Evolutionary conservation across 75 land plant genomes (phyloP).

Genomic region (Chamaecyparis obtusa): DNA sequence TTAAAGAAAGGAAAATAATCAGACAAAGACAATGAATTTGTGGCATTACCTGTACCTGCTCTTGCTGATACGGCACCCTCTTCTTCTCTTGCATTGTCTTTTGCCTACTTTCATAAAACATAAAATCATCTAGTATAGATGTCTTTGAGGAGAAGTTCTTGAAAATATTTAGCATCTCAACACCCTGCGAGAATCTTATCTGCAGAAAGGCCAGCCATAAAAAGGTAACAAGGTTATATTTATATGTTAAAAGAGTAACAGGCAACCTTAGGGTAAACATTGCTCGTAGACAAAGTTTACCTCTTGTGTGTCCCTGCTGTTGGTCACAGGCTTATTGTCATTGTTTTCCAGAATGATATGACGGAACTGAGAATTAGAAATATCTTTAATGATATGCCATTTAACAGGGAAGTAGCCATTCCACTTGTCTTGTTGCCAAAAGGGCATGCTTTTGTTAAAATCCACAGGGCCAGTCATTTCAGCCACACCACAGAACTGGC

Average conservation of each 20-base stretch:
- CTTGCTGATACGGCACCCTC: constrained; percentile 25
- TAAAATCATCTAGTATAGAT: constrained; percentile 80
- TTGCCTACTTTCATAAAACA: constrained; percentile 73
- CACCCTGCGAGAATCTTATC: constrained; percentile 68
- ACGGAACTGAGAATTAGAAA: constrained; percentile 58
- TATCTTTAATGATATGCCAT: constrained; percentile 70
- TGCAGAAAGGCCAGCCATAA: constrained; percentile 13
- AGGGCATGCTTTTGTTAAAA: constrained; percentile 55
- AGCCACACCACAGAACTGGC: constrained; percentile 73
- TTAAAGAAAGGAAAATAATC: background rate
- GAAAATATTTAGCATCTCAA: constrained; percentile 71
- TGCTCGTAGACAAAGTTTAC: constrained; percentile 1
- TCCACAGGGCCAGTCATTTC: constrained; percentile 60
- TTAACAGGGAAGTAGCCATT: constrained; percentile 63
- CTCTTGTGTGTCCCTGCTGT: constrained; percentile 73
- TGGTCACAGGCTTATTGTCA: constrained; percentile 63
- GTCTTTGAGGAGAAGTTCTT: constrained; percentile 61
- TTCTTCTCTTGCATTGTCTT: constrained; percentile 68
- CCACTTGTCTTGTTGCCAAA: constrained; percentile 79
- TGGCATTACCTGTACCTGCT: constrained; percentile 19
- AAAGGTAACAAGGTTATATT: background rate
- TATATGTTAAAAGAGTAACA: background rate
- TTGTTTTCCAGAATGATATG: constrained; percentile 62
- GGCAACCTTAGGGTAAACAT: background rate
- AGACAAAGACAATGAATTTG: background rate